Evolutionary conservation across 1,284 basidiomycete genomes (phyloP).

Genomic region (Porogramme epimiltina): DNA sequence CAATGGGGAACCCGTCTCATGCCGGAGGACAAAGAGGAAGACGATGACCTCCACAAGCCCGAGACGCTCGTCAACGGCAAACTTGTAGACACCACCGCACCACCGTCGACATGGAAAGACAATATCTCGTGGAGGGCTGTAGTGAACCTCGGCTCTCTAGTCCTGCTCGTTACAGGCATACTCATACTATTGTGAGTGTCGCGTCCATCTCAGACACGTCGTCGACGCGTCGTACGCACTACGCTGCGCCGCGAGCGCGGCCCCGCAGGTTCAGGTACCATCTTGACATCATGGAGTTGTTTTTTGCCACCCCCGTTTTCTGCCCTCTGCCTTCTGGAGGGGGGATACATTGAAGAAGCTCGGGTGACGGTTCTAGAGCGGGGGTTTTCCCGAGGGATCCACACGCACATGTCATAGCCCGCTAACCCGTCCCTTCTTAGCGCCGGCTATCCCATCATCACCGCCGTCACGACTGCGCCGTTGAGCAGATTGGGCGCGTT

Average conservation of each 20-base stretch:
- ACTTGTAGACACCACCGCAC: not conserved
- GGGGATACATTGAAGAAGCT: no score
- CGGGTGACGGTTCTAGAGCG: no score
- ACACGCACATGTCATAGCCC: not conserved
- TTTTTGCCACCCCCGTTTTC: no score
- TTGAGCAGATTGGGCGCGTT: slow-evolving; percentile 38
- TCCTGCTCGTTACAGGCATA: slow-evolving; percentile 34
- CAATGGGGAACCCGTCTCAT: slow-evolving; percentile 33
- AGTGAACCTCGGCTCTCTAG: slow-evolving; percentile 35
- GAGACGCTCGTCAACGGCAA: slow-evolving; percentile 29
- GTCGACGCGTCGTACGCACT: no score
- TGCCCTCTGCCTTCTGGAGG: no score
- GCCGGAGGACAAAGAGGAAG: slow-evolving; percentile 34
- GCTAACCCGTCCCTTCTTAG: slow-evolving; percentile 13
- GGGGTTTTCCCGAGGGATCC: not conserved
- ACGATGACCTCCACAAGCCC: slow-evolving; percentile 37
- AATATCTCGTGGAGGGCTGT: slow-evolving; percentile 34
- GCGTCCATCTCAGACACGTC: not conserved
- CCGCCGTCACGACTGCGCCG: slow-evolving; percentile 36
- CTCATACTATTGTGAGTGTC: slow-evolving; percentile 38
- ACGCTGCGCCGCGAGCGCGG: no score
- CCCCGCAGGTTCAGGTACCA: no score
- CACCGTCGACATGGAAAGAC: slow-evolving; percentile 1
- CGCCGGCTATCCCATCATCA: slow-evolving; percentile 56
- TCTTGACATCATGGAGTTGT: no score